phyloP scores from a whole-genome alignment of 2,329 filamentous ascomycete species.

The Pyrenochaeta sp. region DNA sequence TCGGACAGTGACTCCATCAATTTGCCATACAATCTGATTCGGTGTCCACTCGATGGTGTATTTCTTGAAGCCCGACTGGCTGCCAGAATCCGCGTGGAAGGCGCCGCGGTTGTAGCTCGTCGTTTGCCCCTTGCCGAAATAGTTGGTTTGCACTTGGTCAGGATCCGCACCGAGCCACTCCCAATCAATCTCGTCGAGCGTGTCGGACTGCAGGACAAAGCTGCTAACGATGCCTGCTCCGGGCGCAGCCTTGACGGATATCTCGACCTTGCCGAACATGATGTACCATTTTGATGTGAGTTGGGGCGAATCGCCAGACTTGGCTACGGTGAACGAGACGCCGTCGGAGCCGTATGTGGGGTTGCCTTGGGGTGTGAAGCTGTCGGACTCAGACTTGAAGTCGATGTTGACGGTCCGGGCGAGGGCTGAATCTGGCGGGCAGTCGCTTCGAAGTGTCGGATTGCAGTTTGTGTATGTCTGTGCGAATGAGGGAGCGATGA shows the following conservation, averaged over 20 bases:
- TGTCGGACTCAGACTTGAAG: constrained; percentile 79
- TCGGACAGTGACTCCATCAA: constrained; percentile 79
- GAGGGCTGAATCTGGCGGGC: constrained; percentile 79
- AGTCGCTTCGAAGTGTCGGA: constrained; percentile 64
- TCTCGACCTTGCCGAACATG: constrained; percentile 95
- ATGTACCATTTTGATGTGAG: constrained; percentile 95
- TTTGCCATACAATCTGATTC: constrained; percentile 84
- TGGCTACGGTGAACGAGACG: constrained; percentile 79
- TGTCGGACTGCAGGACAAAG: constrained; percentile 88
- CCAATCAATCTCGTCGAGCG: constrained; percentile 94
- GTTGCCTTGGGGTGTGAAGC: constrained; percentile 75
- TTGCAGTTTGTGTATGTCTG: constrained; percentile 67
- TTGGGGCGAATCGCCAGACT: constrained; percentile 84
- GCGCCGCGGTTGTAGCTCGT: constrained; percentile 86
- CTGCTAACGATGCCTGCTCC: constrained; percentile 94
- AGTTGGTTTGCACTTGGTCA: constrained; percentile 90
- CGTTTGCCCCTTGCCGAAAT: constrained; percentile 92
- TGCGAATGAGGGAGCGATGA: constrained; percentile 51
- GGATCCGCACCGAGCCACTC: constrained; percentile 89
- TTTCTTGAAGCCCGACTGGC: constrained; percentile 79
- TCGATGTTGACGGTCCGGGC: constrained; percentile 85
- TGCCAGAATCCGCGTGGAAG: constrained; percentile 73
- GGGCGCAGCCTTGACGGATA: constrained; percentile 83
- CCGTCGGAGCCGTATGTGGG: constrained; percentile 80
- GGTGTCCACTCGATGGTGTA: constrained; percentile 94